phyloP scores from a whole-genome alignment of 2,329 filamentous ascomycete species.

The Daldinia sp. region DNA sequence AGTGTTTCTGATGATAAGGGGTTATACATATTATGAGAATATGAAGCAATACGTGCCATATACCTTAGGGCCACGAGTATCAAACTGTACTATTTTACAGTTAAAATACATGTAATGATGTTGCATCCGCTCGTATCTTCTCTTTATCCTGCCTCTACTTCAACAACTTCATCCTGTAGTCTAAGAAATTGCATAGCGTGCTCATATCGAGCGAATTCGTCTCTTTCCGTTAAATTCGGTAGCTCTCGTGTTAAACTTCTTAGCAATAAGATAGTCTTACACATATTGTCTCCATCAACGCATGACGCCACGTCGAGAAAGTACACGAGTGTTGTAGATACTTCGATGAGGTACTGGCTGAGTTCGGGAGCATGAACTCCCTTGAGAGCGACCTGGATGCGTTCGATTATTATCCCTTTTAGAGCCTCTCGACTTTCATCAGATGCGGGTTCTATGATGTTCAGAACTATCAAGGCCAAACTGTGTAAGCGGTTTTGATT shows the following conservation, averaged over 20 bases:
- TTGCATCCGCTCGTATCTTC: not conserved
- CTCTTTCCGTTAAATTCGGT: not conserved
- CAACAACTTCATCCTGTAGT: not conserved
- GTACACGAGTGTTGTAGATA: conserved; percentile 6
- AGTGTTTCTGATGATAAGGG: not conserved
- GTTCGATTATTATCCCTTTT: not conserved
- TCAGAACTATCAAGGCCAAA: not conserved
- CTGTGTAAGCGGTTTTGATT: not conserved
- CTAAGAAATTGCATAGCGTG: not conserved
- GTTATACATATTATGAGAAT: not conserved
- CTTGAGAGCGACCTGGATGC: conserved; percentile 2
- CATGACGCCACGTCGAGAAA: not conserved
- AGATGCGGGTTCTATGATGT: not conserved
- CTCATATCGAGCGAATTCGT: not conserved
- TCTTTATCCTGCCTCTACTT: not conserved
- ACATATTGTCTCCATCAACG: not conserved
- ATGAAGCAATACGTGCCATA: not conserved
- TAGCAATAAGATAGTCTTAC: not conserved
- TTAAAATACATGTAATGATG: no score
- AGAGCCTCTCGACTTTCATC: not conserved
- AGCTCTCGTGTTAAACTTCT: not conserved
- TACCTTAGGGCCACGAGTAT: no score
- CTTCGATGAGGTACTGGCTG: not conserved
- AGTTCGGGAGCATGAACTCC: conserved; percentile 9
- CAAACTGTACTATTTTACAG: no score